Evolutionary conservation across 1,284 basidiomycete genomes (phyloP), one percentile per base, ranked within the genome.

Genomic region (Fereydounia khargensis): DNA sequence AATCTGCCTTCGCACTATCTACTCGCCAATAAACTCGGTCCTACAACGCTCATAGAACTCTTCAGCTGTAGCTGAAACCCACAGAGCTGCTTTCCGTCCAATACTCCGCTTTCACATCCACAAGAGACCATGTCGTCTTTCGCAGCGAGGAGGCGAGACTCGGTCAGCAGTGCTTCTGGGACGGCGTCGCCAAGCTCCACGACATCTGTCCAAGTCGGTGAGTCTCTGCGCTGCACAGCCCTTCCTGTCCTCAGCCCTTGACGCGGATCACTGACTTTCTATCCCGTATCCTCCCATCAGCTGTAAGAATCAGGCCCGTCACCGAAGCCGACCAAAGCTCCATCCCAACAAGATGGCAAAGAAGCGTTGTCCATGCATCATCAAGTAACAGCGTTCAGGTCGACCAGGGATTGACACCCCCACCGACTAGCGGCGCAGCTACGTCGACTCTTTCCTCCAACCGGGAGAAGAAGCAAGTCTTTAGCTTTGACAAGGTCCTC

Each of bases 401-500:
- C 6, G 69, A 70, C 17, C 49, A 57, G 6, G 55, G 64, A 13
- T 53, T 49, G 1, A 45, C 59, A 9, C 52, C 65, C 9, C 54
- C 67, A 2, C 34, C 52, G 6, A 62, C 48, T 11, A 38, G 49
- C 47, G 70, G 79, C 6, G 79, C 79, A 21, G 66, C 81, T 5
- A 73, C 81, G 6, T 82, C 37, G 80, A 21, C 20, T 10, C 23
- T 14, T 5, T 31, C 28, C 3, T 35, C 44, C 5, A 31, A 84
- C n/a, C 79, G 82, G 32, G 80, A 80, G 23, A 91, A 89, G 77
- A 56, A 60, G 10, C 89, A 91, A 66, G 78, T 81, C 36, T 98
- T 97, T 77, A 85, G 84, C 47, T 98, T 95, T 77, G 95, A 98
- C 80, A 87, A 90, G 64, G 94, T 98, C 39, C 86, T 94, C 66